phyloP scores from a whole-genome alignment of 192 early-diverging fungal genomes.

The Geosiphon pyriformis region DNA sequence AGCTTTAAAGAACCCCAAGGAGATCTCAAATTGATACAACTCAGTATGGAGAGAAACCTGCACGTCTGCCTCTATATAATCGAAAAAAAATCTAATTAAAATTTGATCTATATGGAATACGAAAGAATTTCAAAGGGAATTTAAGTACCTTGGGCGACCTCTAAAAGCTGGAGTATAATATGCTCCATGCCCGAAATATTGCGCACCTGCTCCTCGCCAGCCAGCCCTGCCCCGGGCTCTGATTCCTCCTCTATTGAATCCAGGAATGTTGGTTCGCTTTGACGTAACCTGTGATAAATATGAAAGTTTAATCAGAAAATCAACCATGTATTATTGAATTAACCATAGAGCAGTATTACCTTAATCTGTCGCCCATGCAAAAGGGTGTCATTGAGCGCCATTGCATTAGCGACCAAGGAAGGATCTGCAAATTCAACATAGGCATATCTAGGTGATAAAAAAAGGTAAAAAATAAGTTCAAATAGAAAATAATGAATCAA shows the following conservation, averaged over 20 bases:
- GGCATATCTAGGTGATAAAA: constrained; percentile 56
- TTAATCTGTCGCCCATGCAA: constrained; percentile 84
- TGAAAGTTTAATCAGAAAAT: constrained; percentile 4
- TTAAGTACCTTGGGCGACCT: constrained; percentile 21
- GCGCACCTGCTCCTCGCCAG: constrained; percentile 50
- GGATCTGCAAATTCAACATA: constrained; percentile 95
- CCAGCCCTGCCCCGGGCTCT: constrained; percentile 61
- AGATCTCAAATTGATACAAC: no score
- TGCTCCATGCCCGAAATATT: constrained; percentile 44
- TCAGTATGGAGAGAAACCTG: no score
- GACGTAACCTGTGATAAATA: constrained; percentile 57
- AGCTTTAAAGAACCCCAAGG: no score
- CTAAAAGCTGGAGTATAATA: constrained; percentile 28
- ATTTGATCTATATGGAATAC: no score
- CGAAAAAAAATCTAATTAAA: no score
- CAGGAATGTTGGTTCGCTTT: constrained; percentile 94
- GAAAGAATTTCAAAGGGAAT: no score
- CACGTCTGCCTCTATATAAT: no score
- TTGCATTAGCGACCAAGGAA: constrained; percentile 71
- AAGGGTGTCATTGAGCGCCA: constrained; percentile 83
- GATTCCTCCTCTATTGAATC: constrained; percentile 75
- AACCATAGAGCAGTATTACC: constrained; percentile 34
- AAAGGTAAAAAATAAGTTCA: background rate
- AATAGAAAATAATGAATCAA: background rate
- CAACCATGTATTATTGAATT: background rate